Evolutionary conservation across 2,329 filamentous ascomycete species (phyloP).

Genomic region (Fusarium sp.): DNA sequence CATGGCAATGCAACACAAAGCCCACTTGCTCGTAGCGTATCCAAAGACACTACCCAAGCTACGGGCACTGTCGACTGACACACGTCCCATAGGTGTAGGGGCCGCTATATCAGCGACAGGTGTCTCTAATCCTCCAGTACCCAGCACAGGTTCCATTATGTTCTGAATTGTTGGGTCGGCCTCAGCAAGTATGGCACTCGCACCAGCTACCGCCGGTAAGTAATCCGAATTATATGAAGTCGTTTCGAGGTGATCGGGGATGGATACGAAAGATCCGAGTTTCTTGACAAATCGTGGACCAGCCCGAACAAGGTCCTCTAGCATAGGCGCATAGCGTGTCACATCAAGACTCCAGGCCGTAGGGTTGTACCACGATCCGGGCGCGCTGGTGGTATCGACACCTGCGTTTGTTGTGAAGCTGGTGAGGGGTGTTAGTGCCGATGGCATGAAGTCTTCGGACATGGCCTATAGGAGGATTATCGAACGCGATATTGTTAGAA

Average conservation of each 20-base stretch:
- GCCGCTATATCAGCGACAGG: conserved; percentile 27
- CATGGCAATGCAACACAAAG: conserved; percentile 86
- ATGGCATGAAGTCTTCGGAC: conserved; percentile 42
- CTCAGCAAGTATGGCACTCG: conserved; percentile 40
- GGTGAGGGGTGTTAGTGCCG: conserved; percentile 37
- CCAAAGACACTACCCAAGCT: conserved; percentile 88
- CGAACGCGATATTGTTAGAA: conserved; percentile 10
- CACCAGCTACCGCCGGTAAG: conserved; percentile 37
- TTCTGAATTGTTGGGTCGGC: conserved; percentile 45
- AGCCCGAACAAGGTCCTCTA: conserved; percentile 76
- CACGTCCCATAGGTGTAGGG: conserved; percentile 54
- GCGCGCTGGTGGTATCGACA: conserved; percentile 17
- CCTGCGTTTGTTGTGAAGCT: conserved; percentile 32
- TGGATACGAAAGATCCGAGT: conserved; percentile 71
- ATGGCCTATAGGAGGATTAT: conserved; percentile 36
- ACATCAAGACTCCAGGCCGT: conserved; percentile 70
- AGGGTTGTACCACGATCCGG: conserved; percentile 63
- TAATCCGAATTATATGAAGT: conserved; percentile 57
- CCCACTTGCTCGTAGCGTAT: conserved; percentile 94
- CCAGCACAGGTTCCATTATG: conserved; percentile 48
- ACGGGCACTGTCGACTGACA: conserved; percentile 70
- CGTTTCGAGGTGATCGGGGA: conserved; percentile 69
- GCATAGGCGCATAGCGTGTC: conserved; percentile 70
- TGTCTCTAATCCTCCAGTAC: conserved; percentile 22
- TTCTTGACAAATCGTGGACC: conserved; percentile 78